Percentiles rank a stretch among this genome's conserved stretches.
Conservation (phyloP, 202 grass and related monocot genomes). For the Saccharum hybrid region DNA sequence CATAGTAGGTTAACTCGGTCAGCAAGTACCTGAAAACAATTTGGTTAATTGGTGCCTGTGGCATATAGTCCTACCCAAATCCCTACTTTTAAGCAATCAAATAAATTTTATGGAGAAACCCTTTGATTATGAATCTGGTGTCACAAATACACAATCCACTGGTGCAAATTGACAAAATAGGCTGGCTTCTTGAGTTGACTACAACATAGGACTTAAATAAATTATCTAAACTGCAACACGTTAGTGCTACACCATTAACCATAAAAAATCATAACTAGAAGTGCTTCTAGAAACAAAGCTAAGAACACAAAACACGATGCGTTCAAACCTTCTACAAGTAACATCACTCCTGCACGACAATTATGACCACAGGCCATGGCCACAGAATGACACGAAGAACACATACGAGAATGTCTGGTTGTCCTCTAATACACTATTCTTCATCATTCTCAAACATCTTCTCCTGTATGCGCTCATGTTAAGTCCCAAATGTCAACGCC, state of each 20-base stretch:
- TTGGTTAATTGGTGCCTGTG: constrained; percentile 34
- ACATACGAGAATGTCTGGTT: neutral
- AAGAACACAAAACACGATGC: neutral
- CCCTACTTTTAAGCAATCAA: neutral
- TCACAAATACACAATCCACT: constrained; percentile 2
- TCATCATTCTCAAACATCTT: neutral
- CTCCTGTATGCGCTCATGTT: neutral
- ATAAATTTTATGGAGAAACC: constrained; percentile 2
- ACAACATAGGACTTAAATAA: constrained; percentile 3
- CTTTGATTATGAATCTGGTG: constrained; percentile 8
- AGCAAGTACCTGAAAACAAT: constrained; percentile 80
- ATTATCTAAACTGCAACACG: neutral
- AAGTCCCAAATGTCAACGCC: neutral
- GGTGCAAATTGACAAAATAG: constrained; percentile 12
- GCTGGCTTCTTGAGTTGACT: neutral
- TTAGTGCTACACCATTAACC: constrained; percentile 22
- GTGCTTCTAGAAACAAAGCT: neutral
- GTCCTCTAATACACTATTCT: constrained; percentile 7
- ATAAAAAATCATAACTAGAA: neutral
- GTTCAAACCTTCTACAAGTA: neutral
- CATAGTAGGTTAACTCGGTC: constrained; percentile 88
- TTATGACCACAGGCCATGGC: neutral
- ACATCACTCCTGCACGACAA: neutral
- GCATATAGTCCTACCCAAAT: neutral
- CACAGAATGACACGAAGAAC: neutral